phyloP scores from a whole-genome alignment of 352 stramenopile genomes.

The Pythium volutum region DNA sequence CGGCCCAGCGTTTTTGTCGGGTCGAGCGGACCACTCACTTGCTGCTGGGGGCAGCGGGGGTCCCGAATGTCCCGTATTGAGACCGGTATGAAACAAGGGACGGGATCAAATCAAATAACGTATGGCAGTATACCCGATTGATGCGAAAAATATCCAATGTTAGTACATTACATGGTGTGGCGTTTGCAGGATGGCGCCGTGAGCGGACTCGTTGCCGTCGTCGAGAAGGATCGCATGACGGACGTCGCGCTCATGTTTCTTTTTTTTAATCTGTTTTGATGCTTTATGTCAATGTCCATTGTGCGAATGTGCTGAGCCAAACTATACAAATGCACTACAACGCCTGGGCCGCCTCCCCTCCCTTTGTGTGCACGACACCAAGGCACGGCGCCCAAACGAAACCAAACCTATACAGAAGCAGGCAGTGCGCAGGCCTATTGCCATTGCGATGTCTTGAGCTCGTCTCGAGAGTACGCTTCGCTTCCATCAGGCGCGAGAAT shows the following conservation, averaged over 20 bases:
- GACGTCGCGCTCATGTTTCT: background rate
- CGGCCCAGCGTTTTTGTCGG: slow-evolving; percentile 23
- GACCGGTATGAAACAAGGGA: slow-evolving; percentile 16
- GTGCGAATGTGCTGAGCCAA: slow-evolving; percentile 26
- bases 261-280: slow-evolving; percentile 22
- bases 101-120: background rate
- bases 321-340: slow-evolving; percentile 34
- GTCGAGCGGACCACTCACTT: slow-evolving; percentile 31
- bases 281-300: slow-evolving; percentile 27
- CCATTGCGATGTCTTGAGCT: slow-evolving; percentile 19
- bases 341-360: background rate
- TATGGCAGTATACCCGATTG: background rate
- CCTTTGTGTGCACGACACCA: background rate
- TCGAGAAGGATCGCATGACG: background rate
- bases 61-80: slow-evolving; percentile 28
- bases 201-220: no score
- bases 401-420: slow-evolving; percentile 25
- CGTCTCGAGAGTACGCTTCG: slow-evolving; percentile 1
- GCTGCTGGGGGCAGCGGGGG: slow-evolving; percentile 6
- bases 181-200: no score
- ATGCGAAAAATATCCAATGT: background rate
- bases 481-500: slow-evolving; percentile 9
- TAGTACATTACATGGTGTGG: no score
- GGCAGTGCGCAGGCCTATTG: slow-evolving; percentile 26
- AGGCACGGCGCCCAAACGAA: slow-evolving; percentile 9